Conservation (phyloP, 139 green algal species). For the Diplosphaera chodatii region DNA sequence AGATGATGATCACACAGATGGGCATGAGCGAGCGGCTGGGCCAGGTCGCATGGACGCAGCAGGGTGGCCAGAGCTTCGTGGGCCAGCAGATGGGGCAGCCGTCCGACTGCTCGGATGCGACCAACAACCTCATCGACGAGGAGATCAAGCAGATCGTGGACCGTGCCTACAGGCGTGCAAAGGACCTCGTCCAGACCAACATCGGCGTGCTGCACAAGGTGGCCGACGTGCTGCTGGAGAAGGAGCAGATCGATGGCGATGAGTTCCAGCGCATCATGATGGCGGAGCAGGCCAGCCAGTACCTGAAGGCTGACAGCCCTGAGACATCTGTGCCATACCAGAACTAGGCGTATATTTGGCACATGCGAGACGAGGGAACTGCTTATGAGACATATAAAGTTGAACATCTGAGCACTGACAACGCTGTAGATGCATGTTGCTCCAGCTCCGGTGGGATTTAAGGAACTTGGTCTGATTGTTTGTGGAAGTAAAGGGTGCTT, state of each 20-base stretch:
- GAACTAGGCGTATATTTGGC: not conserved
- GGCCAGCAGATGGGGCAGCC: slow-evolving; percentile 74
- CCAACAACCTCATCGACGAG: slow-evolving; percentile 84
- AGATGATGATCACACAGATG: slow-evolving; percentile 94
- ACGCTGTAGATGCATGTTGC: too few species aligned
- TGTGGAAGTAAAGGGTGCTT: too few species aligned
- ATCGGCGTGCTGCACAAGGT: slow-evolving; percentile 89
- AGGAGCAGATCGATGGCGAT: slow-evolving; percentile 97
- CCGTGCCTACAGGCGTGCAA: slow-evolving; percentile 87
- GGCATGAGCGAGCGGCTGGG: slow-evolving; percentile 90
- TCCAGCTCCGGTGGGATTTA: too few species aligned
- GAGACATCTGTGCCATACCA: not conserved
- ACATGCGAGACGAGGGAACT: too few species aligned
- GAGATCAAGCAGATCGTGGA: slow-evolving; percentile 89
- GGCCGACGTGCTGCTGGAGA: slow-evolving; percentile 91
- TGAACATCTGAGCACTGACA: too few species aligned
- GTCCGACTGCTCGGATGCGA: slow-evolving; percentile 67
- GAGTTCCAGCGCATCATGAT: slow-evolving; percentile 58
- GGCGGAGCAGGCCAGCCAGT: not conserved
- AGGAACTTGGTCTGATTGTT: too few species aligned
- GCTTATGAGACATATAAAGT: too few species aligned
- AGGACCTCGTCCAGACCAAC: slow-evolving; percentile 90
- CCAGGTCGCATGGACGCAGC: slow-evolving; percentile 72
- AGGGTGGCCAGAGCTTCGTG: slow-evolving; percentile 79
- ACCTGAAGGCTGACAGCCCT: not conserved